Evolutionary conservation across 805 yeast species (phyloP), one percentile per base, ranked within the genome.

Genomic region (Pichia scutulata): DNA sequence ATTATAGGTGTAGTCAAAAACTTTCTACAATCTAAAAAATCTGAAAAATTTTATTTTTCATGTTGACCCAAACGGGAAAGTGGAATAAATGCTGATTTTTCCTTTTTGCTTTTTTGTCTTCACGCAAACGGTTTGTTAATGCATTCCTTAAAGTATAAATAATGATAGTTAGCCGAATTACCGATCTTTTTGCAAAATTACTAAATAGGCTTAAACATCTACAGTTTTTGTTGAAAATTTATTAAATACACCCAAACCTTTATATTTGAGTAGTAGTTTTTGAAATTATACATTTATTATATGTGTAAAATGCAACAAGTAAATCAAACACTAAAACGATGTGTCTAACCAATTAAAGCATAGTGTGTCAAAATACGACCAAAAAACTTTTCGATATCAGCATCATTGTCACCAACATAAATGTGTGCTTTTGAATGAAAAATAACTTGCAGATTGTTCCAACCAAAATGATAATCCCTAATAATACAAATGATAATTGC

Each of bases 391-490:
- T 61, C 65, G 14, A 54, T 62, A 36, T 62, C 63, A 26, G 58
- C 59, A 16, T 43, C 46, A 14, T 37, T 37, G 18, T 45, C 43
- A 10, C 55, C 53, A 25, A 54, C 25, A 57, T 51, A 44, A 45
- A 55, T 42, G 54, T 56, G 45, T 46, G 46, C 23, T 49, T 55
- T 44, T 33, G 59, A 39, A 49, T 55, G 49, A 22, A 46, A 41
- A 41, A 63, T 56, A 30, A 60, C 49, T 43, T 66, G 68, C n/a
- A 67, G 47, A 48, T 55, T 63, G 46, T 61, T 62, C 68, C 68
- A 78, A 1, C 82, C 82, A 61, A 72, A 76, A 60, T 78, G 82
- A 58, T 75, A 72, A 53, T 77, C 74, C 41, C 73, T 62, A 26
- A 77, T 56, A 4, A 77, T 63, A 23, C 72, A 70, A 36, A 74